Percentiles rank a stretch among this genome's conserved stretches.
Conservation (phyloP, 495 filamentous ascomycete genomes). For the Staphylotrichum tortipilum region DNA sequence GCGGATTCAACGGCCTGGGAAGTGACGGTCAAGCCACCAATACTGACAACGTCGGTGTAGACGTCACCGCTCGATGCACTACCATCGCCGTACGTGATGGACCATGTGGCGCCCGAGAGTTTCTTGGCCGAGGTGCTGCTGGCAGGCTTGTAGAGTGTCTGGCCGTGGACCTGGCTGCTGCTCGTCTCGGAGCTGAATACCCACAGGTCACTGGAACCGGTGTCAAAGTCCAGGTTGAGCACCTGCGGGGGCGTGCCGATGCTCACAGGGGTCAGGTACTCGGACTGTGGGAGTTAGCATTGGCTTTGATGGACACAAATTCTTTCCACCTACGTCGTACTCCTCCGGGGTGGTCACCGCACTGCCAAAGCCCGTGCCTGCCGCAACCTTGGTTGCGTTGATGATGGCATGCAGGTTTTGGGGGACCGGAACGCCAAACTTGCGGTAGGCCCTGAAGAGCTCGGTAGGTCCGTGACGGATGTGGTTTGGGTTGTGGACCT, state of each 20-base stretch:
- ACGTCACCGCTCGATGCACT: constrained; percentile 57
- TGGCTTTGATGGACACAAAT: no score
- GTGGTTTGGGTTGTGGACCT: constrained; percentile 42
- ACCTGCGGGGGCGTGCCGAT: constrained; percentile 51
- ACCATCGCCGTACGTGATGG: constrained; percentile 64
- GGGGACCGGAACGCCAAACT: constrained; percentile 42
- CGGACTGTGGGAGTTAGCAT: constrained; percentile 8
- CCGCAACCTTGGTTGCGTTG: neutral
- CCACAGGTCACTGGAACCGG: constrained; percentile 68
- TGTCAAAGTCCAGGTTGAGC: constrained; percentile 64
- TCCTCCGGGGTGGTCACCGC: constrained; percentile 46
- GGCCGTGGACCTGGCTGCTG: constrained; percentile 30
- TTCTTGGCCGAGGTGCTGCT: constrained; percentile 38
- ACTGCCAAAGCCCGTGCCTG: constrained; percentile 21
- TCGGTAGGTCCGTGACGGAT: constrained; percentile 41
- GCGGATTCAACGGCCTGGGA: constrained; percentile 68
- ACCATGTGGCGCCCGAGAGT: constrained; percentile 50
- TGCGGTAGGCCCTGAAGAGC: constrained; percentile 49
- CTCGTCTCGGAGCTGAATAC: constrained; percentile 31
- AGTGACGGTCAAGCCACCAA: constrained; percentile 54
- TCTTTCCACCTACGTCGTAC: constrained; percentile 33
- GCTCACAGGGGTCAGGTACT: constrained; percentile 60
- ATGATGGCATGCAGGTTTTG: constrained; percentile 8
- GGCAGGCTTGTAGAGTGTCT: constrained; percentile 53
- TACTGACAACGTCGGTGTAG: constrained; percentile 58